These are phyloP conservation scores for Durio zibethinus DNA, from an alignment of 345 rosid species.

Conservation along the genomic window DNA sequence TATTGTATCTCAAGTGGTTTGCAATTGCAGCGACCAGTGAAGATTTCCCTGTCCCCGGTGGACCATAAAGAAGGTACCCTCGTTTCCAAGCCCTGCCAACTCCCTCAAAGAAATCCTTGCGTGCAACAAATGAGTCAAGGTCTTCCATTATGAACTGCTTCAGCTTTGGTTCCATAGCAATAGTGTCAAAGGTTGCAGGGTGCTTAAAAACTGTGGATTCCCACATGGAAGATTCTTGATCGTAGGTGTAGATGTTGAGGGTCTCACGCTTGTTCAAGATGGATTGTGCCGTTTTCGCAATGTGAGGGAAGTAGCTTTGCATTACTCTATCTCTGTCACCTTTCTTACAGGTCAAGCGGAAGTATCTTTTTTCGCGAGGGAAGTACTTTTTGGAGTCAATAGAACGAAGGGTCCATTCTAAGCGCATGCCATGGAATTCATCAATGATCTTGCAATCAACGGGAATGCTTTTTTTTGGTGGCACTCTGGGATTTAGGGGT, in stretches of 20 bases:
- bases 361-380: constrained; percentile 13
- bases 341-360: constrained; percentile 24
- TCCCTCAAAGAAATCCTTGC: constrained; percentile 17
- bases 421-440: constrained; percentile 17
- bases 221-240: constrained; percentile 13
- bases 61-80: constrained; percentile 28
- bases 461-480: constrained; percentile 28
- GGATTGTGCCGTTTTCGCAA: constrained; percentile 12
- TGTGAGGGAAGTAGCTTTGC: constrained; percentile 23
- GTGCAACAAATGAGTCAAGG: constrained; percentile 16
- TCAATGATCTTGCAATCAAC: constrained; percentile 23
- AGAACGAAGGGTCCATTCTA: constrained; percentile 29
- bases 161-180: constrained; percentile 20
- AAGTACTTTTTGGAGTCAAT: constrained; percentile 23
- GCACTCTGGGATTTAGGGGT: constrained; percentile 25
- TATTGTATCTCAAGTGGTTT: constrained; percentile 19
- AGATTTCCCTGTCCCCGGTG: constrained; percentile 26
- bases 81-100: constrained; percentile 30
- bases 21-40: constrained; percentile 26
- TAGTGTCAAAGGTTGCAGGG: constrained; percentile 21
- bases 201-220: constrained; percentile 17
- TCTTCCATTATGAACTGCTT: constrained; percentile 13
- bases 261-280: constrained; percentile 22
- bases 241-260: constrained; percentile 35
- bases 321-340: constrained; percentile 17